These are phyloP conservation scores for Ophiocytium majus DNA, from an alignment of 352 stramenopile species.

Conservation along the genomic window DNA sequence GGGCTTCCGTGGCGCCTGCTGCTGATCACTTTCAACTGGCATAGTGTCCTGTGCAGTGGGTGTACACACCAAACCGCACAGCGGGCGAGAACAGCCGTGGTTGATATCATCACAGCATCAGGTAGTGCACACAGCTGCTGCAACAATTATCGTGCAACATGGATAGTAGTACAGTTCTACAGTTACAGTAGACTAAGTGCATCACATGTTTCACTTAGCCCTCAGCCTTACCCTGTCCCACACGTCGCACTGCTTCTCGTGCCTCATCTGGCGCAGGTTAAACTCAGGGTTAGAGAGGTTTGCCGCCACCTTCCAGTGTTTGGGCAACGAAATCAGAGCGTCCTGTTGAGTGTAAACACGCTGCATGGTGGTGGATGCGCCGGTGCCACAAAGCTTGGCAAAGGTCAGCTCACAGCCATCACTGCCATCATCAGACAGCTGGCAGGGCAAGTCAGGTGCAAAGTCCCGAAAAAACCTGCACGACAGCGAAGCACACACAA, in stretches of 20 bases:
- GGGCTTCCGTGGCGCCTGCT: background rate
- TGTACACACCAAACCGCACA: background rate
- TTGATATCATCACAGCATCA: background rate
- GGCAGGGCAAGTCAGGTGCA: background rate
- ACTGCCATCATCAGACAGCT: background rate
- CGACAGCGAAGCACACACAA: background rate
- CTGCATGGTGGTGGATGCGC: background rate
- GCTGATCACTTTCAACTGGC: background rate
- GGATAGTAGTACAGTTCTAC: background rate
- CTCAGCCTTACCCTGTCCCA: background rate
- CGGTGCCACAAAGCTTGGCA: background rate
- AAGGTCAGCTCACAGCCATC: background rate
- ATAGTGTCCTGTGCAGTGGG: background rate
- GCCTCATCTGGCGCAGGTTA: background rate
- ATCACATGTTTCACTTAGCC: background rate
- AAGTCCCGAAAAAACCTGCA: background rate
- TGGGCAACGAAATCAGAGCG: background rate
- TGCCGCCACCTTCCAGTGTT: background rate
- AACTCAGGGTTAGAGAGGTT: background rate
- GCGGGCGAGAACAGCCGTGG: background rate
- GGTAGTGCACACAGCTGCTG: background rate
- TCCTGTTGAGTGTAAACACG: background rate
- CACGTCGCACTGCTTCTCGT: background rate
- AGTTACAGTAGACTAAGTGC: no score
- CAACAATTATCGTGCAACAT: background rate